Base-by-base conservation (phyloP, 1,284 basidiomycete species). In the Ceratobasidium sp. region DNA sequence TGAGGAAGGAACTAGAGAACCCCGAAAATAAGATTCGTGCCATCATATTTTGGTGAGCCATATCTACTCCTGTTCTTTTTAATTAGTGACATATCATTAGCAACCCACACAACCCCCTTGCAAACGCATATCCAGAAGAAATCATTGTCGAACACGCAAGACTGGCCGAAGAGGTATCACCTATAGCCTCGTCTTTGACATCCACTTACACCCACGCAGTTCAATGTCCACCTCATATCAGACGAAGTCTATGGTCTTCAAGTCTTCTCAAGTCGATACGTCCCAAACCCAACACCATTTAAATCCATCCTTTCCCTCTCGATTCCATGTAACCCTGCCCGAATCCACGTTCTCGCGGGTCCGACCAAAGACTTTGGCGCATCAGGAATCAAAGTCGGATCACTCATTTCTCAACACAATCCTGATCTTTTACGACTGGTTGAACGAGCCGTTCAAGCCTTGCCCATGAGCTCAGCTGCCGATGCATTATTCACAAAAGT, bases 331-430 rank as follows among this genome's bases (percentile, higher is more conserved):
- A 46, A 71, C 28, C 65, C 71, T 18, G 9, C 74, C 16, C 55
- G 71, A 3, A 48, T 74, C 8, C 74, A 74, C 57, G 53, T 74
- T 3, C 32, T 74, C 34, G 57, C 50, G 10, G 71, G 74, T 16
- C 65, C 71, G 28, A 53, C 43, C 16, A 74, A 74, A 34, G 74
- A 69, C 28, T 74, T 74, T 60, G 71, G 71, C 21, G 48, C 62
- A 23, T 60, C 71, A 21, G 74, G 74, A 16, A 43, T 74, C 8
- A 58, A 59, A 45, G 59, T 72, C 28, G 74, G 71, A 9, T 52
- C 64, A 2, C 46, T 74, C 21, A 72, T 74, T 18, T 74, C 74
- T 10, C 74, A 72, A 30, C 43, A 73, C 60, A 74, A 74, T 45
- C 53, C 60, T 1, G 61, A 72, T n/a, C 65, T 74, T 2, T 30